phyloP scores from a whole-genome alignment of 371 early-diverging fungal genomes.

The Apophysomyces elegans region DNA sequence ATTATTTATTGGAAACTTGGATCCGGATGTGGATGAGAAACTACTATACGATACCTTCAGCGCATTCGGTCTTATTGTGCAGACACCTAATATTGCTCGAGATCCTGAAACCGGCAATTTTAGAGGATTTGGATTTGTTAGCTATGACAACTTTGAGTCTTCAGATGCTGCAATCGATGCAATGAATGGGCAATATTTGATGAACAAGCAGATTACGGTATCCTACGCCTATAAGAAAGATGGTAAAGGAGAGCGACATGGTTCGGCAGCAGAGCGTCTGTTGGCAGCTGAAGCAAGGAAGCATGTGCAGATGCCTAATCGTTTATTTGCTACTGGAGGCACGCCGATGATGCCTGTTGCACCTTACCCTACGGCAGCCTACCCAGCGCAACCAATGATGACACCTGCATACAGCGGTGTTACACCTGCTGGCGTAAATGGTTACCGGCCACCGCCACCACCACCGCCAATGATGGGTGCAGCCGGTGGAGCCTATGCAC shows the following conservation, averaged over 20 bases:
- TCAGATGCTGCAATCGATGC: constrained; percentile 96
- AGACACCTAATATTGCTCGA: constrained; percentile 88
- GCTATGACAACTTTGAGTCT: constrained; percentile 93
- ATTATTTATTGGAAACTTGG: constrained; percentile 95
- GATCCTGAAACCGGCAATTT: constrained; percentile 88
- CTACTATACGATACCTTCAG: constrained; percentile 95
- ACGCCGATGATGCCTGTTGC: constrained; percentile 33
- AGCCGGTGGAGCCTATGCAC: constrained; percentile 26
- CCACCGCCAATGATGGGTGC: constrained; percentile 23
- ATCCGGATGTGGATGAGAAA: constrained; percentile 94
- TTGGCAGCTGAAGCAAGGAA: constrained; percentile 92
- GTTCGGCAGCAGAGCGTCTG: constrained; percentile 95
- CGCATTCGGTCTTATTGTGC: constrained; percentile 90
- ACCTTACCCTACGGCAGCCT: constrained; percentile 19
- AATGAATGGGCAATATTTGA: constrained; percentile 97
- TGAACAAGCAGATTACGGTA: constrained; percentile 90
- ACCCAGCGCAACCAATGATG: constrained; percentile 9
- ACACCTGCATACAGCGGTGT: constrained; percentile 3
- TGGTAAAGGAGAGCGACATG: constrained; percentile 97
- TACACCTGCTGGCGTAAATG: constrained; percentile 7
- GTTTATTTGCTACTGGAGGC: constrained; percentile 69
- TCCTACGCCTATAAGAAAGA: constrained; percentile 98
- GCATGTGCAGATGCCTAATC: constrained; percentile 70
- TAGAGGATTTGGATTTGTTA: constrained; percentile 95
- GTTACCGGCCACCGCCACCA: constrained; percentile 17